Evolutionary conservation across 2,329 filamentous ascomycete genomes (phyloP).

Genomic region (Penicillium vulpinum): DNA sequence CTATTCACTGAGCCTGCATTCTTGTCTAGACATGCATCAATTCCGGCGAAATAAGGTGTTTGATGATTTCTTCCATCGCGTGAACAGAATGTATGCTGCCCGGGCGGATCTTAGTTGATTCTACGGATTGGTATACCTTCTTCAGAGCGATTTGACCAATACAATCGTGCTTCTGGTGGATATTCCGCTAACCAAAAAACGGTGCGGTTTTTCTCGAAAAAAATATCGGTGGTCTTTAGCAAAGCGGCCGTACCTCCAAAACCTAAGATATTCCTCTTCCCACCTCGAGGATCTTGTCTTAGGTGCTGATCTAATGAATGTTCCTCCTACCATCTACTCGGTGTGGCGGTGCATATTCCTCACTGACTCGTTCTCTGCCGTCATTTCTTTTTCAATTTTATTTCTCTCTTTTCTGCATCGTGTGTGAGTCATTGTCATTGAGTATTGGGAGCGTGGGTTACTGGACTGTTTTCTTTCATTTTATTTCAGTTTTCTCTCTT

Average conservation of each 20-base stretch:
- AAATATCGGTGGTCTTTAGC: constrained; percentile 6
- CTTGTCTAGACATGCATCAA: constrained; percentile 30
- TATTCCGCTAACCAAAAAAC: constrained; percentile 12
- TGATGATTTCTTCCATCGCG: constrained; percentile 13
- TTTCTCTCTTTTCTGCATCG: constrained; percentile 22
- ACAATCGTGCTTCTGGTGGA: constrained; percentile 2
- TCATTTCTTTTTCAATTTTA: constrained; percentile 6
- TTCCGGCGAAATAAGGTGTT: constrained; percentile 25
- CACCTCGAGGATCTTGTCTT: not conserved
- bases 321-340: constrained; percentile 12
- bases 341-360: constrained; percentile 12
- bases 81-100: not conserved
- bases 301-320: constrained; percentile 25
- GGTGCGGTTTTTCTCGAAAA: constrained; percentile 18
- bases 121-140: not conserved
- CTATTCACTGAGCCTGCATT: constrained; percentile 9
- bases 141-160: not conserved
- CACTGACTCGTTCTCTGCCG: constrained; percentile 12
- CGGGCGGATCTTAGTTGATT: not conserved
- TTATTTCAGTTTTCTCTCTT: constrained; percentile 22
- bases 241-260: not conserved
- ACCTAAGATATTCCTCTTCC: not conserved
- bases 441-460: constrained; percentile 31
- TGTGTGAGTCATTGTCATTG: constrained; percentile 30
- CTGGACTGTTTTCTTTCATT: constrained; percentile 25